Evolutionary conservation across 805 yeast species (phyloP).

Genomic region (Metschnikowia bowlesiae): DNA sequence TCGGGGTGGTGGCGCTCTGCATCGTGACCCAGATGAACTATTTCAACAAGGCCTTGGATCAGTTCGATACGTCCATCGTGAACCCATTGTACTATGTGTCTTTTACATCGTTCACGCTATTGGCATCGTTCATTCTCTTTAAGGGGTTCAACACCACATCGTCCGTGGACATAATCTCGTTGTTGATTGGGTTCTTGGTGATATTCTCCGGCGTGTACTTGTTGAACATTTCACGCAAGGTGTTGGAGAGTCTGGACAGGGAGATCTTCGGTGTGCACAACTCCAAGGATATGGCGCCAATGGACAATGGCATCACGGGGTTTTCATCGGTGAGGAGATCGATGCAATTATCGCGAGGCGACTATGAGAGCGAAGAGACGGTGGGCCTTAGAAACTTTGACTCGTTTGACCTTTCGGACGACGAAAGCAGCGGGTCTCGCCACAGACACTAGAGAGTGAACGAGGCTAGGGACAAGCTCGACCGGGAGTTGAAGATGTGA

Average conservation of each 20-base stretch:
- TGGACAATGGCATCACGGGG: slow-evolving; percentile 81
- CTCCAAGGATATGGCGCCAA: slow-evolving; percentile 52
- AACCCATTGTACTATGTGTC: slow-evolving; percentile 89
- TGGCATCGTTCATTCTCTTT: slow-evolving; percentile 81
- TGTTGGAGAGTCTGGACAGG: slow-evolving; percentile 46
- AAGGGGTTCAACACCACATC: slow-evolving; percentile 83
- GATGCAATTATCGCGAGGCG: slow-evolving; percentile 54
- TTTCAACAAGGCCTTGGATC: slow-evolving; percentile 89
- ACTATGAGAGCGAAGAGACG: slow-evolving; percentile 40
- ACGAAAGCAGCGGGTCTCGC: slow-evolving; percentile 23
- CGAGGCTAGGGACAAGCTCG: background rate
- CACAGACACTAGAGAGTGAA: slow-evolving; percentile 10
- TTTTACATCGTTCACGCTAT: slow-evolving; percentile 81
- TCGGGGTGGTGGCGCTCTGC: slow-evolving; percentile 72
- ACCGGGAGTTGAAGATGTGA: no score
- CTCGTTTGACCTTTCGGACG: slow-evolving; percentile 51
- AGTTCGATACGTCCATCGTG: slow-evolving; percentile 87
- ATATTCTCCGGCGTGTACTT: slow-evolving; percentile 85
- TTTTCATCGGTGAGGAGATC: slow-evolving; percentile 69
- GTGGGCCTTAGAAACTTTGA: slow-evolving; percentile 58
- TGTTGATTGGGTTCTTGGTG: slow-evolving; percentile 79
- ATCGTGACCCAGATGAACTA: slow-evolving; percentile 90
- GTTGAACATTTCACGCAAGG: slow-evolving; percentile 70
- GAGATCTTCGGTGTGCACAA: slow-evolving; percentile 59
- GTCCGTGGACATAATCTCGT: slow-evolving; percentile 72